phyloP scores from a whole-genome alignment of 169 alveolate species.

The Eimeria praecox region DNA sequence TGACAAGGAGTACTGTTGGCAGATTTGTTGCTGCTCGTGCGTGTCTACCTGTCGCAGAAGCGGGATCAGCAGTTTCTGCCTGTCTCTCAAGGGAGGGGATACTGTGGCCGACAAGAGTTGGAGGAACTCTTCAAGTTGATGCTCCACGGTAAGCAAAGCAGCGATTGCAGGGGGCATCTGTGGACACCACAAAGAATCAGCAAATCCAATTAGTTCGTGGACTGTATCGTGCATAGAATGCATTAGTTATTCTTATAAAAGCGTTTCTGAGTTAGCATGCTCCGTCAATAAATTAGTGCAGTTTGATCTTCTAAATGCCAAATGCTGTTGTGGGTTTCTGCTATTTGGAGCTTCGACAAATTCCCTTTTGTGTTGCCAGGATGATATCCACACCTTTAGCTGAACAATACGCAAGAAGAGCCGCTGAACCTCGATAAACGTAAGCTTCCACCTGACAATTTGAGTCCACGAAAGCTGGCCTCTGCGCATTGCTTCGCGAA shows the following conservation, averaged over 20 bases:
- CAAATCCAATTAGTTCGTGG: background rate
- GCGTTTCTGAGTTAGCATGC: background rate
- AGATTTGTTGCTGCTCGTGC: conserved; percentile 1
- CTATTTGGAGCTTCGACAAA: background rate
- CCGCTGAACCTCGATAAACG: conserved; percentile 51
- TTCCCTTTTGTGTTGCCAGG: background rate
- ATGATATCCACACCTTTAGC: conserved; percentile 23
- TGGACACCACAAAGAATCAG: background rate
- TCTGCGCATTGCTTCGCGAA: background rate
- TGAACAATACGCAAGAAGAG: conserved; percentile 53
- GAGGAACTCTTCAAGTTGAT: conserved; percentile 36
- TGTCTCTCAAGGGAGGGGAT: background rate
- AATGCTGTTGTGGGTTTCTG: background rate
- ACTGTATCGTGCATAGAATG: background rate
- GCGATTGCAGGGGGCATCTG: conserved; percentile 62
- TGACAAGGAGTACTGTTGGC: conserved; percentile 19
- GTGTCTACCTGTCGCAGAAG: background rate
- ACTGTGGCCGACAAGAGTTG: conserved; percentile 9
- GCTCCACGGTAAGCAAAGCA: conserved; percentile 11
- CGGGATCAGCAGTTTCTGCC: background rate
- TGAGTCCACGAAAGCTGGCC: conserved; percentile 54
- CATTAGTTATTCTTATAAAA: background rate
- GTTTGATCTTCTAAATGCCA: background rate
- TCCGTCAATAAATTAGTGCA: background rate
- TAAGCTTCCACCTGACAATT: conserved; percentile 55